Percentiles rank a stretch among this genome's conserved stretches.
Conservation (phyloP, 192 early-diverging fungal genomes). For the Dispira simplex region DNA sequence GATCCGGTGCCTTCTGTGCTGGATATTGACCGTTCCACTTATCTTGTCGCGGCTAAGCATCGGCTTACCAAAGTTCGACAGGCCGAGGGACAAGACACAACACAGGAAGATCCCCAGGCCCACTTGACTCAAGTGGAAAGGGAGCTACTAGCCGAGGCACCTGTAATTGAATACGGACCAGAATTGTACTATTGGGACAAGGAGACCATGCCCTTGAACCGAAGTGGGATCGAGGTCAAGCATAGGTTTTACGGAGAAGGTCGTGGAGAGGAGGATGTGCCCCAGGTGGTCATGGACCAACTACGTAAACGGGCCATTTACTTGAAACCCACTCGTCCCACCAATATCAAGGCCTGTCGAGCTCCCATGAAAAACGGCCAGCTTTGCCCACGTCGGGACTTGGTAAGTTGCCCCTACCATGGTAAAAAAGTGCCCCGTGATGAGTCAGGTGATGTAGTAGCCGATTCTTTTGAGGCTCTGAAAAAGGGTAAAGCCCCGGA, state of each 20-base stretch:
- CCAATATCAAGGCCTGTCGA: constrained; percentile 41
- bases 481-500: neutral
- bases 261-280: constrained; percentile 37
- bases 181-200: constrained; percentile 54
- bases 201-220: constrained; percentile 38
- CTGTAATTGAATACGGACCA: constrained; percentile 43
- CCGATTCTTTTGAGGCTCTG: neutral
- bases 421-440: constrained; percentile 42
- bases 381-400: constrained; percentile 44
- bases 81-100: neutral
- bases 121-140: constrained; percentile 22
- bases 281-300: constrained; percentile 27
- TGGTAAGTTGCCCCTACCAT: constrained; percentile 52
- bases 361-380: constrained; percentile 40
- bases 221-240: constrained; percentile 31
- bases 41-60: constrained; percentile 17
- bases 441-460: constrained; percentile 17
- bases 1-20: constrained; percentile 19
- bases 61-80: constrained; percentile 10
- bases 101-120: neutral
- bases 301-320: constrained; percentile 40
- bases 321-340: constrained; percentile 21
- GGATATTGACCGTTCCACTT: constrained; percentile 12
- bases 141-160: constrained; percentile 35
- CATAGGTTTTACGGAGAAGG: constrained; percentile 51